phyloP scores from a whole-genome alignment of 768 basidiomycete species.

The Butyriboletus loyo region DNA sequence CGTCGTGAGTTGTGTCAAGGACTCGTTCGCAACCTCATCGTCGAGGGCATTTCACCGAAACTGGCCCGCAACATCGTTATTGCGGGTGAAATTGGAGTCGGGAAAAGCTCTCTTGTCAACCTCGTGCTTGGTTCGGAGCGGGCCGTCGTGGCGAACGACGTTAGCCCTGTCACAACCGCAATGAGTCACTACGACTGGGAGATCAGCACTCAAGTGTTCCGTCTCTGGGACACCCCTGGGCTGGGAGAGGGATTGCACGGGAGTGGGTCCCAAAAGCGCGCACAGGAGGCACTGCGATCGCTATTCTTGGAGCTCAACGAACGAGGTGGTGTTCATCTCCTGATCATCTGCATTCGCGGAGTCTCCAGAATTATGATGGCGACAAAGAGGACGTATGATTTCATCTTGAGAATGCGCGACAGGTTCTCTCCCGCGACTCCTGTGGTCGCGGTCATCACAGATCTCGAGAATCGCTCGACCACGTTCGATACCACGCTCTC shows the following conservation, averaged over 20 bases:
- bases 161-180: slow-evolving; percentile 16
- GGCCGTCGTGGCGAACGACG: slow-evolving; percentile 15
- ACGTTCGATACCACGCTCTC: slow-evolving; percentile 7
- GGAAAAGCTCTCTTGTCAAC: slow-evolving; percentile 30
- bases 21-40: slow-evolving; percentile 13
- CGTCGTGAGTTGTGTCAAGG: slow-evolving; percentile 17
- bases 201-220: slow-evolving; percentile 7
- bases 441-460: slow-evolving; percentile 31
- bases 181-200: slow-evolving; percentile 14
- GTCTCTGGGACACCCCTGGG: slow-evolving; percentile 33
- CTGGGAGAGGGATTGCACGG: slow-evolving; percentile 24
- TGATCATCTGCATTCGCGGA: slow-evolving; percentile 28
- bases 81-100: slow-evolving; percentile 27
- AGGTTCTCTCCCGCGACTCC: slow-evolving; percentile 15
- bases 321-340: slow-evolving; percentile 22
- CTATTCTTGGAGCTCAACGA: slow-evolving; percentile 23
- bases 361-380: slow-evolving; percentile 12
- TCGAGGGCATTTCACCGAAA: slow-evolving; percentile 20
- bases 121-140: slow-evolving; percentile 24
- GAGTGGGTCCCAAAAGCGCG: slow-evolving; percentile 13
- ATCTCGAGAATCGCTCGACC: slow-evolving; percentile 26
- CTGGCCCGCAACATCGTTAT: slow-evolving; percentile 23
- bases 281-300: slow-evolving; percentile 19
- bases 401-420: slow-evolving; percentile 14
- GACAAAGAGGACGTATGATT: slow-evolving; percentile 19